These are phyloP conservation scores for Comarum palustre DNA, from an alignment of 306 rosid genomes.

Conservation along the genomic window DNA sequence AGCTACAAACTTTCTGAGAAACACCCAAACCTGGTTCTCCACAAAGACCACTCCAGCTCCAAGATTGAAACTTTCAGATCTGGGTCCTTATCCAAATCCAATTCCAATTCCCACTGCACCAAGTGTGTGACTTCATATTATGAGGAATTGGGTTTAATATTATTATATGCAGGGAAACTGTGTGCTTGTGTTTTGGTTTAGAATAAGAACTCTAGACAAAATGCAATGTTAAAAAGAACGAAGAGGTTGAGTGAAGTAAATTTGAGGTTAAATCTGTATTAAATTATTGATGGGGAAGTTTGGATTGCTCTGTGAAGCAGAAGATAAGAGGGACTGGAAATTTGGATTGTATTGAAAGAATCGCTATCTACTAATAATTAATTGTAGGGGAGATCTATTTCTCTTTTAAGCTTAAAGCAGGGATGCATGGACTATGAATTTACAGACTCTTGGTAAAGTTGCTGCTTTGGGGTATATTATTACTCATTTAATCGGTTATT, in stretches of 20 bases:
- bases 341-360: conserved; percentile 1
- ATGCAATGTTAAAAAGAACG: neutral
- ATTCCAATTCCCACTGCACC: conserved; percentile 28
- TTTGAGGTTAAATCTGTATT: neutral
- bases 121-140: conserved; percentile 5
- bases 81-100: conserved; percentile 28
- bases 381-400: neutral
- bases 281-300: neutral
- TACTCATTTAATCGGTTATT: no score
- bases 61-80: conserved; percentile 30
- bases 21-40: conserved; percentile 10
- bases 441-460: neutral
- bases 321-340: neutral
- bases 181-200: conserved; percentile 33
- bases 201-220: conserved; percentile 24
- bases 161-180: neutral
- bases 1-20: neutral
- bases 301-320: neutral
- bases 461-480: neutral
- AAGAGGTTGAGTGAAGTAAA: neutral
- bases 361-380: conserved; percentile 7
- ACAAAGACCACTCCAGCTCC: conserved; percentile 22
- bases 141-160: neutral
- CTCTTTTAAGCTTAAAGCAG: neutral
- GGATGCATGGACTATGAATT: neutral